These are phyloP conservation scores for Maudiozyma saulgeensis DNA, from an alignment of 805 yeast species.

Conservation along the genomic window DNA sequence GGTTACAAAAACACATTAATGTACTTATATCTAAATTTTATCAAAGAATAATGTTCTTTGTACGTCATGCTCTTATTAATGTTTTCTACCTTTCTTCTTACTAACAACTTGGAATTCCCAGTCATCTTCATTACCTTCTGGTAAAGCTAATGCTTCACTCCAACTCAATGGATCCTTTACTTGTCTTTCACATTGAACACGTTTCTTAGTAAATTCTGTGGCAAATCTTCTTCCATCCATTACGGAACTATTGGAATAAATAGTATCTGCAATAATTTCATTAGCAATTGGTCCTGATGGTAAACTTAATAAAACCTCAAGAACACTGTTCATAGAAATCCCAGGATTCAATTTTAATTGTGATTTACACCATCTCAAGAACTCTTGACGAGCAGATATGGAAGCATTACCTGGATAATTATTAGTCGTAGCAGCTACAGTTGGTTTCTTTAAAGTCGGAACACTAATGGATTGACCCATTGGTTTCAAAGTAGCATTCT, in stretches of 20 bases:
- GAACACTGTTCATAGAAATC: conserved; percentile 67
- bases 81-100: conserved; percentile 46
- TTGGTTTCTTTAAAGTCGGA: conserved; percentile 21
- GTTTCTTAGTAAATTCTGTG: conserved; percentile 72
- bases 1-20: no score
- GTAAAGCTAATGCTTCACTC: conserved; percentile 56
- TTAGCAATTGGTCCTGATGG: conserved; percentile 68
- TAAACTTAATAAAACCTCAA: conserved; percentile 69
- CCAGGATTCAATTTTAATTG: conserved; percentile 61
- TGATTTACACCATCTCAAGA: conserved; percentile 62
- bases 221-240: conserved; percentile 96
- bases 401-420: conserved; percentile 25
- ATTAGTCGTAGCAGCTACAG: conserved; percentile 8
- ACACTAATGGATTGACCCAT: conserved; percentile 25
- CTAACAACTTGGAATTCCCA: conserved; percentile 60
- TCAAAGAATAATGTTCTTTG: no score
- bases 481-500: background rate
- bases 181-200: conserved; percentile 56
- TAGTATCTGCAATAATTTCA: conserved; percentile 85
- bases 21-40: no score
- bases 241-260: conserved; percentile 76
- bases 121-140: conserved; percentile 38
- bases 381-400: conserved; percentile 46
- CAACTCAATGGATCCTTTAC: conserved; percentile 49
- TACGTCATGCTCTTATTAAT: conserved; percentile 7